Evolutionary conservation across 306 rosid species (phyloP).

Genomic region (Lathyrus tuberosus): DNA sequence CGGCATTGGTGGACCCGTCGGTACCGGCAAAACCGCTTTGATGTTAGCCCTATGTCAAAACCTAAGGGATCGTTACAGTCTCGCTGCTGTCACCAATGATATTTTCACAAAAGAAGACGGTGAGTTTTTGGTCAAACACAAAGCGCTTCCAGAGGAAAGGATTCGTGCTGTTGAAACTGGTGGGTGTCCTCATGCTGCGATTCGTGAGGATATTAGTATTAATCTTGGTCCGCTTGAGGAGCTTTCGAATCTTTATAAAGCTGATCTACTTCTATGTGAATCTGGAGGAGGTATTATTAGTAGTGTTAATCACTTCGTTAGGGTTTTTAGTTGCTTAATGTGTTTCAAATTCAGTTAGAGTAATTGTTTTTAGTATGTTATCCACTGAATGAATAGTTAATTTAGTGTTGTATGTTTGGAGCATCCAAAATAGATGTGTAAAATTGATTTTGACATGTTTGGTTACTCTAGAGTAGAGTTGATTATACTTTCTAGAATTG

Average conservation of each 20-base stretch:
- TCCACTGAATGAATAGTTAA: too few relatives aligned
- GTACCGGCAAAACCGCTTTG: slow-evolving; percentile 95
- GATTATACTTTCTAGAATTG: background rate
- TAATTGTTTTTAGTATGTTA: too few relatives aligned
- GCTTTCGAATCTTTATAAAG: slow-evolving; percentile 75
- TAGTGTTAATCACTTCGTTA: background rate
- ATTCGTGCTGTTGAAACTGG: slow-evolving; percentile 98
- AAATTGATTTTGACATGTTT: background rate
- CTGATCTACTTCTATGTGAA: slow-evolving; percentile 96
- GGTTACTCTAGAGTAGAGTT: background rate
- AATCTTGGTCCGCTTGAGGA: slow-evolving; percentile 97
- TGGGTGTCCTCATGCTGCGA: slow-evolving; percentile 97
- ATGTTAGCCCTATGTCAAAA: slow-evolving; percentile 84
- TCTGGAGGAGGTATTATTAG: slow-evolving; percentile 82
- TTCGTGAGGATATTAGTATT: slow-evolving; percentile 93
- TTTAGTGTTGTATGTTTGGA: background rate
- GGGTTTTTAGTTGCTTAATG: background rate
- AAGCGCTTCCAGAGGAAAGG: slow-evolving; percentile 93
- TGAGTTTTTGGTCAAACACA: slow-evolving; percentile 89
- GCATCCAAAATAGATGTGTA: background rate
- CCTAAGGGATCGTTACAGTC: slow-evolving; percentile 86
- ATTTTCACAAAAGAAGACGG: slow-evolving; percentile 98
- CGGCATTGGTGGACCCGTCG: slow-evolving; percentile 98
- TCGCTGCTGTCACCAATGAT: slow-evolving; percentile 98
- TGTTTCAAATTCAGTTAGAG: background rate